Evolutionary conservation across 2,329 filamentous ascomycete genomes (phyloP).

Genomic region (Macrophomina pseudophaseolina): DNA sequence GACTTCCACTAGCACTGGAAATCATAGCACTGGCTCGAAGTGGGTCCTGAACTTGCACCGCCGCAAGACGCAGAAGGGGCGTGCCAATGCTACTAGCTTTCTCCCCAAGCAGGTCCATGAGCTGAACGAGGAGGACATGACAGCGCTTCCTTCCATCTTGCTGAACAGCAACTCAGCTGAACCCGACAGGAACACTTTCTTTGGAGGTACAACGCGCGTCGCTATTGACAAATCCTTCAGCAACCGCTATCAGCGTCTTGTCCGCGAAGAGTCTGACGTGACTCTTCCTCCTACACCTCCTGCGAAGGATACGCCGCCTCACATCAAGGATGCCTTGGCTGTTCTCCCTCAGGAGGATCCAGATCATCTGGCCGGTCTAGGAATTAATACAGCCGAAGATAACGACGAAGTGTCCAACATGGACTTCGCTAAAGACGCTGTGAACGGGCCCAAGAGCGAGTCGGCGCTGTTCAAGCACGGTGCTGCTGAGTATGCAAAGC

Average conservation of each 20-base stretch:
- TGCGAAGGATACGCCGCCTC: constrained; percentile 51
- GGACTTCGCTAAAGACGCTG: neutral
- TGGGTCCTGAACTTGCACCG: neutral
- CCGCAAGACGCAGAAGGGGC: constrained; percentile 13
- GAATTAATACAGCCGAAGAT: neutral
- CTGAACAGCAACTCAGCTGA: neutral
- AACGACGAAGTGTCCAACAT: constrained; percentile 24
- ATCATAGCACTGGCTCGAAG: neutral
- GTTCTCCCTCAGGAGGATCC: neutral
- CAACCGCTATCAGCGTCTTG: neutral
- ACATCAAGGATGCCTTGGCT: constrained; percentile 20
- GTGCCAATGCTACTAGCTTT: constrained; percentile 4
- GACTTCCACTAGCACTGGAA: neutral
- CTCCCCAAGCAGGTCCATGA: neutral
- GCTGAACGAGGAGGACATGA: neutral
- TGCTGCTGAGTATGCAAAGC: constrained; percentile 36
- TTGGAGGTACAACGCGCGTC: neutral
- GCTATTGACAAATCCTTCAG: neutral
- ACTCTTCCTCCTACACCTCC: constrained; percentile 46
- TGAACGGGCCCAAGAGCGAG: neutral
- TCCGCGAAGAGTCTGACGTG: constrained; percentile 26
- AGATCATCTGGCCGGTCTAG: neutral
- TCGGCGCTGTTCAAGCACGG: constrained; percentile 23
- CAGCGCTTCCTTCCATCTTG: constrained; percentile 2
- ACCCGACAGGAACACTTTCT: neutral